phyloP scores from a whole-genome alignment of 805 yeast genomes.

The Saccharomycopsis javanensis region DNA sequence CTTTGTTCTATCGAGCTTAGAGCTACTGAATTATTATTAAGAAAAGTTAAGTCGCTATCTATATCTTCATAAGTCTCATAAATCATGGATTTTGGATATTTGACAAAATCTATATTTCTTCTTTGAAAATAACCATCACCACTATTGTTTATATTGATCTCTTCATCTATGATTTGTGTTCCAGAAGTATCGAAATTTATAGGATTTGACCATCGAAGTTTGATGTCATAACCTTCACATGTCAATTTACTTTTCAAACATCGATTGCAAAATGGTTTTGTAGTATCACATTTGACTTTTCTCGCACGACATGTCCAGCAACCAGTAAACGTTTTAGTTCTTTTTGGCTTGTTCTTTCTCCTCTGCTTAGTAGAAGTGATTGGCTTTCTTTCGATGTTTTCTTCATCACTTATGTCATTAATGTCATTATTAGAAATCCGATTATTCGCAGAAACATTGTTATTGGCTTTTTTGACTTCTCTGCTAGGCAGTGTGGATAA shows the following conservation, averaged over 20 bases:
- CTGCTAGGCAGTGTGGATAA: too few relatives aligned
- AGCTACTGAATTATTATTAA: constrained; percentile 37
- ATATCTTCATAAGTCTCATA: constrained; percentile 75
- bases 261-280: constrained; percentile 58
- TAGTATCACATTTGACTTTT: constrained; percentile 71
- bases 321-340: constrained; percentile 73
- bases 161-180: not conserved
- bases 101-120: constrained; percentile 64
- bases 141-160: not conserved
- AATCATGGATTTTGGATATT: constrained; percentile 46
- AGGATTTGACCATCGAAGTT: constrained; percentile 64
- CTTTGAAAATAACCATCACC: constrained; percentile 43
- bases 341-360: constrained; percentile 21
- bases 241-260: constrained; percentile 57
- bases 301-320: constrained; percentile 81
- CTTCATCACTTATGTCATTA: too few relatives aligned
- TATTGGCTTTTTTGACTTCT: too few relatives aligned
- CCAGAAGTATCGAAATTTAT: constrained; percentile 32
- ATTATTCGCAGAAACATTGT: too few relatives aligned
- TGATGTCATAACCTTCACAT: constrained; percentile 80
- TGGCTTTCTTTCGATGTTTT: too few relatives aligned
- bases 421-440: too few relatives aligned
- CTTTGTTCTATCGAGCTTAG: constrained; percentile 37
- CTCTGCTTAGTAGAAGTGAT: not conserved
- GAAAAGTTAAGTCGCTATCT: constrained; percentile 54